Conservation (phyloP, 2,329 filamentous ascomycete species). For the Paraphoma chrysanthemicola region DNA sequence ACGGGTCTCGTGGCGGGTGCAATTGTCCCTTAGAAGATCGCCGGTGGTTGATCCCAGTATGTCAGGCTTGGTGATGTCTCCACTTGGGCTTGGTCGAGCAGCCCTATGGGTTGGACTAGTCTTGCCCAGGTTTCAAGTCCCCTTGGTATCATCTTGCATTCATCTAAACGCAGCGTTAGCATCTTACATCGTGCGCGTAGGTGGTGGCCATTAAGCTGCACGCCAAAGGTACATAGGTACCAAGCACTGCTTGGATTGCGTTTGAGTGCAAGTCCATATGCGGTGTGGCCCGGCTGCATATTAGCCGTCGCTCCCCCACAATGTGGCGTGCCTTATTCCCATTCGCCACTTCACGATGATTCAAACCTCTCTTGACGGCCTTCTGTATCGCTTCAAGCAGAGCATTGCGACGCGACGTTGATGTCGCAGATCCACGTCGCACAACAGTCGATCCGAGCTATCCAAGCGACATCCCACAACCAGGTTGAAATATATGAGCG, state of each 20-base stretch:
- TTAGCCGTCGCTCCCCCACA: background rate
- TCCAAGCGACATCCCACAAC: constrained; percentile 18
- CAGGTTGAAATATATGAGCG: constrained; percentile 17
- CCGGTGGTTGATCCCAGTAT: constrained; percentile 13
- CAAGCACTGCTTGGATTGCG: background rate
- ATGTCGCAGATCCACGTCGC: background rate
- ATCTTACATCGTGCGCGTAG: background rate
- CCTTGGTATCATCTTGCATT: constrained; percentile 14
- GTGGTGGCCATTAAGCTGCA: constrained; percentile 12
- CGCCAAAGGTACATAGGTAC: background rate
- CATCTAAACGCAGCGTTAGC: constrained; percentile 1
- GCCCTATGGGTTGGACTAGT: background rate
- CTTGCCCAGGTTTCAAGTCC: constrained; percentile 10
- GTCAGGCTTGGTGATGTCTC: constrained; percentile 5
- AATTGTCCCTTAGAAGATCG: background rate
- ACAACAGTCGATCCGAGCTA: constrained; percentile 4
- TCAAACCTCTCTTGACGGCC: too few relatives aligned
- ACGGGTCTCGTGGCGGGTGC: background rate
- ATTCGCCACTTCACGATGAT: background rate
- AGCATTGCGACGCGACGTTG: background rate
- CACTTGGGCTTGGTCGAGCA: background rate
- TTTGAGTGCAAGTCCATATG: background rate
- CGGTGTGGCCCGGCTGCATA: background rate
- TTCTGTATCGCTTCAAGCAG: too few relatives aligned
- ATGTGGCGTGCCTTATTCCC: background rate